phyloP scores from a whole-genome alignment of 441 rosid genomes.

The Erodium trifolium region DNA sequence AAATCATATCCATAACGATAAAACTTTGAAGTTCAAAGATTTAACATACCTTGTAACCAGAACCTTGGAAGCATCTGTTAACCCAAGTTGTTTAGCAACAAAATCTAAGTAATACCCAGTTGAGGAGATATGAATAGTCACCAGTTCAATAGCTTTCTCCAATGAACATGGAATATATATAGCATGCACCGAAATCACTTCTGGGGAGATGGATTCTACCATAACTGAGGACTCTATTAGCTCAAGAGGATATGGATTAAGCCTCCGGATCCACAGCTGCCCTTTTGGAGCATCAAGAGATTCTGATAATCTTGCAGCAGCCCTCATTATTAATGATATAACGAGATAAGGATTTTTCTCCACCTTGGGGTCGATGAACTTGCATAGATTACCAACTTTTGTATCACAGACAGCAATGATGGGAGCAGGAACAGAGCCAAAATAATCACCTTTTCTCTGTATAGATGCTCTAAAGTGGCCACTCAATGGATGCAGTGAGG shows the following conservation, averaged over 20 bases:
- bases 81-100: conserved; percentile 60
- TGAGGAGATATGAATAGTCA: conserved; percentile 39
- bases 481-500: conserved; percentile 56
- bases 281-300: conserved; percentile 36
- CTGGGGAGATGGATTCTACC: conserved; percentile 32
- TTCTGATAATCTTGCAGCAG: conserved; percentile 53
- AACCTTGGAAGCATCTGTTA: conserved; percentile 50
- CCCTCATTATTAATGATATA: conserved; percentile 47
- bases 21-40: conserved; percentile 3
- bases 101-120: conserved; percentile 59
- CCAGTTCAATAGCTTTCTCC: conserved; percentile 38
- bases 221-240: conserved; percentile 33
- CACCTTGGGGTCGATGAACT: conserved; percentile 51
- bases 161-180: conserved; percentile 43
- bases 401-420: conserved; percentile 64
- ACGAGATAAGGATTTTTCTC: conserved; percentile 57
- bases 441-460: conserved; percentile 51
- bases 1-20: neutral
- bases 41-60: conserved; percentile 65
- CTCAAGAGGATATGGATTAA: conserved; percentile 44
- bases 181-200: conserved; percentile 30
- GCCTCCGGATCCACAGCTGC: conserved; percentile 46
- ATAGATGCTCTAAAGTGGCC: conserved; percentile 77
- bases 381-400: conserved; percentile 57
- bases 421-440: conserved; percentile 65